These are phyloP conservation scores for Chloris gayana DNA, from an alignment of 176 grass and related monocot species.

Conservation along the genomic window DNA sequence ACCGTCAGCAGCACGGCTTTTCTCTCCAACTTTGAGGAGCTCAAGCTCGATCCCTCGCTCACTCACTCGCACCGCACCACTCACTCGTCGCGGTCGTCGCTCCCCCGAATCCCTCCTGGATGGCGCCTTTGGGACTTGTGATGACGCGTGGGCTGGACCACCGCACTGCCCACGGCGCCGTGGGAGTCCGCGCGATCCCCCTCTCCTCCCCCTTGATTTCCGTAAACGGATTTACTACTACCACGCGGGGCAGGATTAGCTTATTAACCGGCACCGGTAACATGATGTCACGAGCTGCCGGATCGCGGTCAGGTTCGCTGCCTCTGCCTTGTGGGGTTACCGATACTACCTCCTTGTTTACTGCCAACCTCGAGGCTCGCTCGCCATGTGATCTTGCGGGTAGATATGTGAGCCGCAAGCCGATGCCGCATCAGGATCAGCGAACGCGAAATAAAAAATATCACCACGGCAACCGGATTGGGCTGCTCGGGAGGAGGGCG, in stretches of 20 bases:
- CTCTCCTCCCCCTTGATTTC: constrained; percentile 29
- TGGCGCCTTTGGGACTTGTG: constrained; percentile 41
- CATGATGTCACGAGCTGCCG: constrained; percentile 32
- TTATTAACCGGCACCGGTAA: neutral
- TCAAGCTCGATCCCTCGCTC: too few relatives aligned
- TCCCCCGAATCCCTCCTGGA: too few relatives aligned
- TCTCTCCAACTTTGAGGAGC: too few relatives aligned
- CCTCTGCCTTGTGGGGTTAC: neutral
- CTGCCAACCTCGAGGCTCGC: neutral
- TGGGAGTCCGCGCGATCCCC: constrained; percentile 31
- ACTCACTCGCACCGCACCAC: too few relatives aligned
- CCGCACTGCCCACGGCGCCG: constrained; percentile 10
- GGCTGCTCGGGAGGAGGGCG: too few relatives aligned
- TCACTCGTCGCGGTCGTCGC: too few relatives aligned
- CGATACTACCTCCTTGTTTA: constrained; percentile 10
- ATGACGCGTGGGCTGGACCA: constrained; percentile 6
- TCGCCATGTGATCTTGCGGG: neutral
- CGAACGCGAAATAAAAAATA: neutral
- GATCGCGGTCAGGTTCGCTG: neutral
- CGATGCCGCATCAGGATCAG: neutral
- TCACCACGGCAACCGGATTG: too few relatives aligned
- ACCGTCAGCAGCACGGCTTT: too few relatives aligned
- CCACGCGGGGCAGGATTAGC: too few relatives aligned
- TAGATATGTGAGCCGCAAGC: neutral
- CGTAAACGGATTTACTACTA: neutral